These are phyloP conservation scores for Boletus bicolor DNA, from an alignment of 768 basidiomycete genomes.

Conservation along the genomic window DNA sequence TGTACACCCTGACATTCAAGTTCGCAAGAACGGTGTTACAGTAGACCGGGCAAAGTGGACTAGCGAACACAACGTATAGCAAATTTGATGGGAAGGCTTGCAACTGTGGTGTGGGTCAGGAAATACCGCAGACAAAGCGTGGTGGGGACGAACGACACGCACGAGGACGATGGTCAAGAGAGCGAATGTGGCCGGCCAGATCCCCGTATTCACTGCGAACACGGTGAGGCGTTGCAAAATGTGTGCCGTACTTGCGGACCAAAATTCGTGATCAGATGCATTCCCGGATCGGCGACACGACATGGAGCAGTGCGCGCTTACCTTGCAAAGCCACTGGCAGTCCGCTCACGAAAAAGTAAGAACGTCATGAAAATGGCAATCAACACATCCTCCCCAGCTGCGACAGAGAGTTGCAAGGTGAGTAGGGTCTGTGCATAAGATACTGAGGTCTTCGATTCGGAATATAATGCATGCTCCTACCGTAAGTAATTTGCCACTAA, in stretches of 20 bases:
- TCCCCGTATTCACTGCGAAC: conserved; percentile 25
- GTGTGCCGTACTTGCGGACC: conserved; percentile 1
- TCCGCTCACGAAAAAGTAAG: neutral
- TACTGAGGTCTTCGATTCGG: neutral
- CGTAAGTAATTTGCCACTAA: neutral
- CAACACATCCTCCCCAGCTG: neutral
- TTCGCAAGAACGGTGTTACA: no score
- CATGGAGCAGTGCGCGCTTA: no score
- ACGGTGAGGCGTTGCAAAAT: conserved; percentile 10
- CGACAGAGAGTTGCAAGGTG: neutral
- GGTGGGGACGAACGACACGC: conserved; percentile 24
- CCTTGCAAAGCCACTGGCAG: neutral
- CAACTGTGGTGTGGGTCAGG: no score
- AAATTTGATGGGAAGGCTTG: no score
- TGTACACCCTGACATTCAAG: no score
- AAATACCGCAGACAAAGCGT: neutral
- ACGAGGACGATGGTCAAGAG: conserved; percentile 46
- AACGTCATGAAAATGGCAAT: conserved; percentile 2
- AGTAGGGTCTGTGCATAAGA: neutral
- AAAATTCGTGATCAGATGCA: neutral
- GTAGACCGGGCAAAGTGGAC: no score
- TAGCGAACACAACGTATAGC: no score
- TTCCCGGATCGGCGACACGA: no score
- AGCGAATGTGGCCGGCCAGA: conserved; percentile 47
- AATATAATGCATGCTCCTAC: neutral